Base-by-base conservation (phyloP, 768 basidiomycete species). In the Jaapia argillacea region DNA sequence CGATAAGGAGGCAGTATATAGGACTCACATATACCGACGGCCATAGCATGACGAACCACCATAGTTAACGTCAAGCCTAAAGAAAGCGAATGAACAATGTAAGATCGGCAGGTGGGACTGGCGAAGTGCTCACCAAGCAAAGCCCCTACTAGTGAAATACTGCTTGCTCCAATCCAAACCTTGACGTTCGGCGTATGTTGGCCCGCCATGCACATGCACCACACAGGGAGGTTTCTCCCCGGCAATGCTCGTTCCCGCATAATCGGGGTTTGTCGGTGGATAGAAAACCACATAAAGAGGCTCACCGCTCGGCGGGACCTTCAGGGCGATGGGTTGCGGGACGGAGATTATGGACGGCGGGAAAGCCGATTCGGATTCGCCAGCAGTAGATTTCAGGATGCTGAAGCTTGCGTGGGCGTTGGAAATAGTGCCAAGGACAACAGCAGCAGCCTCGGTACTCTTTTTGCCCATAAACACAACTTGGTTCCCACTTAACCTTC, bases 31-130 rank as follows among this genome's bases (percentile, higher is more conserved):
- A 54, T 85, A 89, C 36, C 65, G 62, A 3, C 81, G 71, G 0
- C 87, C 87, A 52, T 80, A 86, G 0, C 85, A 79, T 3, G 75
- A 75, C 0, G 81, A 84, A 1, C 86, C 88, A 1, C 83, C 72
- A 47, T 87, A 82, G 51, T 89, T 81, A 35, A 90, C 83, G 43
- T 83, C 81, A 26, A 84, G 51, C 74, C 82, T 77, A 45, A 40
- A 26, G 44, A 44, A 0, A 49, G 28, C 16, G 28, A 33, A 16
- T 33, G 28, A 33, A 33, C 10, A 10, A 33, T 33, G 16, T 10
- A 33, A 10, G 10, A 33, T 33, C 10, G 10, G 10, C 1, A n/a
- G n/a, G 16, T 6, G 28, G 26, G 18, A 42, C 24, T 64, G n/a
- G n/a, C n/a, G n/a, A n/a, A n/a, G n/a, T n/a, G n/a, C n/a, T 43